These are phyloP conservation scores for Marasmius fiardii DNA, from an alignment of 1,284 basidiomycete genomes.

Conservation along the genomic window DNA sequence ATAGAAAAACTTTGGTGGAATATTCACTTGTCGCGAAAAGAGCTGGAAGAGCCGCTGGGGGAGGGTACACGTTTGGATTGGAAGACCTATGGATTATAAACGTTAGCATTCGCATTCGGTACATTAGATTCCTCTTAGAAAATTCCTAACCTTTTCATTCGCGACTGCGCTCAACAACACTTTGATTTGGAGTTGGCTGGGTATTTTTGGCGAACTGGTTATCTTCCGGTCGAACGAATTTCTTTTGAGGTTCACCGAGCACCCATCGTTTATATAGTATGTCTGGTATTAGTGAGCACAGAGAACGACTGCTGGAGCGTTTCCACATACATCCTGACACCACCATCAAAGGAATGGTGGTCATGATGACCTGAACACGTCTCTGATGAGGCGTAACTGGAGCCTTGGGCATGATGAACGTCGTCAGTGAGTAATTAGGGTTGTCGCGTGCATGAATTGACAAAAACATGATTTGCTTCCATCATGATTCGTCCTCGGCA, in stretches of 20 bases:
- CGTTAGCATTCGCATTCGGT: too few relatives aligned
- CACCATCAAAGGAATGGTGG: not conserved
- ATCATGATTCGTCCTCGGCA: too few relatives aligned
- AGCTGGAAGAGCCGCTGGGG: not conserved
- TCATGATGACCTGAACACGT: not conserved
- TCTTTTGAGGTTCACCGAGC: not conserved
- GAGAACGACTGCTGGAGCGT: not conserved
- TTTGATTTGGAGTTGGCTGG: not conserved
- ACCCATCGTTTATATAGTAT: not conserved
- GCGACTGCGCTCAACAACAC: not conserved
- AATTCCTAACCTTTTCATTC: not conserved
- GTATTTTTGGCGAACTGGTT: not conserved
- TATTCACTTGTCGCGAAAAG: not conserved
- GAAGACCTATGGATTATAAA: too few relatives aligned
- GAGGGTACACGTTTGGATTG: too few relatives aligned
- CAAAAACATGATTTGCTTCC: too few relatives aligned
- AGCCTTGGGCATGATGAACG: not conserved
- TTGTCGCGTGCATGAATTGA: too few relatives aligned
- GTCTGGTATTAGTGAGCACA: not conserved
- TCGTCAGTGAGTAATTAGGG: not conserved
- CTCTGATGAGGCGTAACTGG: not conserved
- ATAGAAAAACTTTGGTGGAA: slow-evolving; percentile 5
- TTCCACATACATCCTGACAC: not conserved
- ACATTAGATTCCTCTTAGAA: not conserved
- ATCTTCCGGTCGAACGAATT: not conserved